These are phyloP conservation scores for Chernovozyma aurita DNA, from an alignment of 1,139 yeast genomes.

Conservation along the genomic window DNA sequence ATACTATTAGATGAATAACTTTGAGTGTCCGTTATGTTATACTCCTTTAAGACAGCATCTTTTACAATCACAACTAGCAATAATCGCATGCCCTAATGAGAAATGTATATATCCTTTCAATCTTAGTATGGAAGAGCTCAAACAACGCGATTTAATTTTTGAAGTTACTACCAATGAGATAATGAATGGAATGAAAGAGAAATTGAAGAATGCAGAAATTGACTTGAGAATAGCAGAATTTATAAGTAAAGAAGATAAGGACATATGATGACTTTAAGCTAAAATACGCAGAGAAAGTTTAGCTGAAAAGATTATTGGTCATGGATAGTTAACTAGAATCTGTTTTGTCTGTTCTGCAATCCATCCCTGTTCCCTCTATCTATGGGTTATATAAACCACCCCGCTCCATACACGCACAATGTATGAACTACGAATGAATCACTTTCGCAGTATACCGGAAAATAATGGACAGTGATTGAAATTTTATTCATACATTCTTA, in stretches of 20 bases:
- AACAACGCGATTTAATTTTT: conserved; percentile 18
- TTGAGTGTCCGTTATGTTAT: conserved; percentile 20
- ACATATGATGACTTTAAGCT: conserved; percentile 4
- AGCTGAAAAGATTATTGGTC: no score
- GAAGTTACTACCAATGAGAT: conserved; percentile 21
- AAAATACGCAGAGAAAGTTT: no score
- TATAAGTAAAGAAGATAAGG: conserved; percentile 21
- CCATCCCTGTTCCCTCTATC: no score
- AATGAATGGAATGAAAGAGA: conserved; percentile 21
- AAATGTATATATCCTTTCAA: conserved; percentile 31
- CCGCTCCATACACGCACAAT: no score
- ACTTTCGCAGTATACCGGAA: no score
- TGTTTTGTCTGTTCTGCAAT: no score
- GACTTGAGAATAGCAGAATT: conserved; percentile 24
- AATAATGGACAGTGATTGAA: no score
- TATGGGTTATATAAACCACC: no score
- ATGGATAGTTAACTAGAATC: no score
- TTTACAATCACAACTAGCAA: conserved; percentile 22
- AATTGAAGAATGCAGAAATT: conserved; percentile 21
- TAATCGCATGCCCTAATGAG: conserved; percentile 25
- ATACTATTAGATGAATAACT: neutral
- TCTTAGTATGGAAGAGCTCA: conserved; percentile 22
- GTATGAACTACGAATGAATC: no score
- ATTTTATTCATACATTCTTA: no score
- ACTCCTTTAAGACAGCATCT: conserved; percentile 21